Conservation (phyloP, 2,329 filamentous ascomycete species). For the Exserohilum rostratum region DNA sequence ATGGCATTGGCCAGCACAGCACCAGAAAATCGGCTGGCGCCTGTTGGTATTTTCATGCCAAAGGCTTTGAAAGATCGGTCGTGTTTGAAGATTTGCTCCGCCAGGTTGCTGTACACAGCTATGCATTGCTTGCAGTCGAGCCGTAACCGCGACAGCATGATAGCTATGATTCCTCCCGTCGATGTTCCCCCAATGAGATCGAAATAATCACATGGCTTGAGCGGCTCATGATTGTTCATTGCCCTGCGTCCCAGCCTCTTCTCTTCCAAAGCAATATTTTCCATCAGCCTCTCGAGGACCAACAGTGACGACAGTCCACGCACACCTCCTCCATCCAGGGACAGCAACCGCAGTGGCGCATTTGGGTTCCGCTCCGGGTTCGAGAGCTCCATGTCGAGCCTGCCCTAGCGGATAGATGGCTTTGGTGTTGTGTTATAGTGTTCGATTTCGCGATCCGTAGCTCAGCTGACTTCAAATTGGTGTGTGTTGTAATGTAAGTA, state of each 20-base stretch:
- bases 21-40: conserved; percentile 47
- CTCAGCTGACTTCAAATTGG: not conserved
- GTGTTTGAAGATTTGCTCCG: conserved; percentile 48
- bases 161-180: conserved; percentile 50
- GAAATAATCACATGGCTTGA: conserved; percentile 51
- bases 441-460: not conserved
- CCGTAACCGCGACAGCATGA: conserved; percentile 47
- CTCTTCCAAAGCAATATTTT: conserved; percentile 47
- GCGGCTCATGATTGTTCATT: conserved; percentile 31
- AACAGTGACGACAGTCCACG: conserved; percentile 47
- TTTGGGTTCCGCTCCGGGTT: conserved; percentile 37
- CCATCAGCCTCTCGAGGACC: conserved; percentile 50
- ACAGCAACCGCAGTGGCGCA: conserved; percentile 43
- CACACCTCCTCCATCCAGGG: conserved; percentile 49
- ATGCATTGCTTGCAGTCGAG: conserved; percentile 48
- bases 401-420: not conserved
- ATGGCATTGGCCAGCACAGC: conserved; percentile 46
- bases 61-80: conserved; percentile 47
- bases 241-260: conserved; percentile 42
- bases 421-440: not conserved
- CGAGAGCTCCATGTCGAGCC: conserved; percentile 30
- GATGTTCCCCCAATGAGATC: conserved; percentile 50
- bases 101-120: conserved; percentile 45
- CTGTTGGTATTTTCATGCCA: conserved; percentile 45
- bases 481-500: conserved; percentile 2